Base-by-base conservation (phyloP, 176 grass and related monocot species). In the Canna indica region DNA sequence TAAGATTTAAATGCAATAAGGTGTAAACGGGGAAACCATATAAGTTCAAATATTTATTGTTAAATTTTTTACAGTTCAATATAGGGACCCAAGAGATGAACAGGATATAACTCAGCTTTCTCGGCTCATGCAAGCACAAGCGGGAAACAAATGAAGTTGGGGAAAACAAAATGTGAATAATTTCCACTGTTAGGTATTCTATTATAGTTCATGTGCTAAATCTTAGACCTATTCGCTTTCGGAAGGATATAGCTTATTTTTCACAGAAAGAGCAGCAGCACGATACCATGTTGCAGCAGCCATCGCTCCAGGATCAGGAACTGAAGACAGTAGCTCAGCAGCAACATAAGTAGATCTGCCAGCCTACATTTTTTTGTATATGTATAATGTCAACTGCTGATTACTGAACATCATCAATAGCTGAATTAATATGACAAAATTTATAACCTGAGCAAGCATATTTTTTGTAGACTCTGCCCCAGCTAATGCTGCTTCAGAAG, bases 241-340 rank as follows among this genome's bases (percentile, higher is more conserved):
- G 25, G 80, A 90, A 53, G 64, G 59, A 28, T 80, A 78, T 44
- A 93, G 46, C 57, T 82, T 63, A 27, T 72, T 67, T 72, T 76
- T 81, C 64, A 93, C 84, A 34, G 94, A 70, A 76, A 80, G 79
- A 15, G 84, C 89, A 17, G 82, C 86, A 0, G 84, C 84, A 27
- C 71, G 35, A 61, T 93, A 99, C 94, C 94, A 99, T 68, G 86
- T 75, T 63, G 90, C 89, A 41, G 83, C 94, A 73, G 86, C 94
- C 84, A 93, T 80, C 71, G 94, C 94, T 67, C 94, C 94, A 76
- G 94, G 94, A 67, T 99, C 94, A 69, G 94, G 94, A 59, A 90
- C 59, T 13, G 79, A 90, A 29, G 83, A 82, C 60, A 90, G 73
- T 11, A 87, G 59, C 18, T 93, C 90, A 1, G 86, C 75, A 70